Conservation (phyloP, 2,329 filamentous ascomycete genomes). For the Lasiodiplodia sp. region DNA sequence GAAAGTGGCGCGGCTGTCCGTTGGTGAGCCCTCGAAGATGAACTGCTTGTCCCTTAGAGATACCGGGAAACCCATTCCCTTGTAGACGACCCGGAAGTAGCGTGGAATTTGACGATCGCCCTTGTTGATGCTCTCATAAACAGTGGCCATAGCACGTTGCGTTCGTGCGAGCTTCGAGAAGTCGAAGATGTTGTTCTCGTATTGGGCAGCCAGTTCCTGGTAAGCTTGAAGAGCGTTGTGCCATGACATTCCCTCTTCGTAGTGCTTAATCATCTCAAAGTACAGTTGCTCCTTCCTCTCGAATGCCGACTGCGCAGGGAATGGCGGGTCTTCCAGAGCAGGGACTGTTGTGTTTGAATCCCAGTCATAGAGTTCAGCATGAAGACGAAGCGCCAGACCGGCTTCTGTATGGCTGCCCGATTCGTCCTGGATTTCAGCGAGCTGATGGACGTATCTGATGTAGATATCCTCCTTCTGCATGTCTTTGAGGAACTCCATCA, state of each 20-base stretch:
- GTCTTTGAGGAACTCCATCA: slow-evolving; percentile 96
- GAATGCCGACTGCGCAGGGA: slow-evolving; percentile 84
- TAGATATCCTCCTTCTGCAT: slow-evolving; percentile 98
- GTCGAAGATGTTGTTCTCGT: slow-evolving; percentile 88
- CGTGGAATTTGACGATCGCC: slow-evolving; percentile 79
- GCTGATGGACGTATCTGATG: slow-evolving; percentile 91
- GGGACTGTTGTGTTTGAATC: slow-evolving; percentile 73
- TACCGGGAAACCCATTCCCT: slow-evolving; percentile 84
- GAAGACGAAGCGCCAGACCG: slow-evolving; percentile 84
- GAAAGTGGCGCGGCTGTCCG: slow-evolving; percentile 80
- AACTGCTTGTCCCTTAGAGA: slow-evolving; percentile 88
- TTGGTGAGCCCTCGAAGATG: slow-evolving; percentile 83
- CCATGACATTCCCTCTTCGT: slow-evolving; percentile 95
- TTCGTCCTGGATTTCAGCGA: slow-evolving; percentile 78
- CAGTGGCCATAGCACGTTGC: slow-evolving; percentile 87
- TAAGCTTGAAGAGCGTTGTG: slow-evolving; percentile 86
- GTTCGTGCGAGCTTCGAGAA: slow-evolving; percentile 90
- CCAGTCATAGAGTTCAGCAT: slow-evolving; percentile 94
- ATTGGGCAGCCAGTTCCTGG: slow-evolving; percentile 88
- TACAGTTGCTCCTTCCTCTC: slow-evolving; percentile 92
- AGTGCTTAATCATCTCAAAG: slow-evolving; percentile 93
- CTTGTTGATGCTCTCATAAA: slow-evolving; percentile 87
- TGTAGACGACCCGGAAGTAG: slow-evolving; percentile 91
- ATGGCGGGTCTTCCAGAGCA: slow-evolving; percentile 74
- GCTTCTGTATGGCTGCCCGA: slow-evolving; percentile 85